phyloP scores from a whole-genome alignment of 768 basidiomycete genomes.

The Hygrophorus pudorinus region DNA sequence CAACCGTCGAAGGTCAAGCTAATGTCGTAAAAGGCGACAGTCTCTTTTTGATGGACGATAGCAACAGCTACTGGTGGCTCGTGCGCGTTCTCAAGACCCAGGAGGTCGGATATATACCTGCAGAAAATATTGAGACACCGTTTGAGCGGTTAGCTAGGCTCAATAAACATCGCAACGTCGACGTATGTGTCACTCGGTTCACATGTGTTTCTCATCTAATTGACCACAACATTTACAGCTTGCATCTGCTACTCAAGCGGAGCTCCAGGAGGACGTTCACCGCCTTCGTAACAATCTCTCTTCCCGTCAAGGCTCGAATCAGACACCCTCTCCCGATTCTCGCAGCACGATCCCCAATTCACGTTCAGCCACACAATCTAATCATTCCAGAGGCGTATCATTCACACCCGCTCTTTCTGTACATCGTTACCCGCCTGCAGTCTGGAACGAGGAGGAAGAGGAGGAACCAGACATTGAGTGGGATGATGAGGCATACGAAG shows the following conservation, averaged over 20 bases:
- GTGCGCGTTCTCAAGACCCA: conserved; percentile 97
- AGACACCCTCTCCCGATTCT: conserved; percentile 41
- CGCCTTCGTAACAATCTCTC: conserved; percentile 42
- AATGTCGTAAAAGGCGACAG: conserved; percentile 98
- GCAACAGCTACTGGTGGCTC: conserved; percentile 99
- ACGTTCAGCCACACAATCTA: conserved; percentile 19
- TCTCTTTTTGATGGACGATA: conserved; percentile 93
- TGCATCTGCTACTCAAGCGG: conserved; percentile 64
- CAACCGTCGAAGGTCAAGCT: conserved; percentile 97
- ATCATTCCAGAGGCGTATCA: conserved; percentile 41
- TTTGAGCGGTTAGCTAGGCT: conserved; percentile 91
- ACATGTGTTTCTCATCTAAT: not conserved
- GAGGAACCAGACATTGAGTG: conserved; percentile 56
- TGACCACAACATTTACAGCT: conserved; percentile 33
- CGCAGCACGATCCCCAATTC: conserved; percentile 23
- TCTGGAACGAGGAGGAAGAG: conserved; percentile 73
- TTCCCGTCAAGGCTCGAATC: conserved; percentile 37
- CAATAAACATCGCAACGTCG: conserved; percentile 96
- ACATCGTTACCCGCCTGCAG: conserved; percentile 70
- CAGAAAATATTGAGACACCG: conserved; percentile 98
- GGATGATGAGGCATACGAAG: conserved; percentile 60
- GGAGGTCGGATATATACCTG: conserved; percentile 97
- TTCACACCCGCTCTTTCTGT: conserved; percentile 64
- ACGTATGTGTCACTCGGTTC: conserved; percentile 45
- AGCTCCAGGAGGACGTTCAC: conserved; percentile 45